A percentile compares a stretch with the other conserved stretches of the same genome.
phyloP scores from a whole-genome alignment of 768 basidiomycete genomes.

The Tricholoma sp. region DNA sequence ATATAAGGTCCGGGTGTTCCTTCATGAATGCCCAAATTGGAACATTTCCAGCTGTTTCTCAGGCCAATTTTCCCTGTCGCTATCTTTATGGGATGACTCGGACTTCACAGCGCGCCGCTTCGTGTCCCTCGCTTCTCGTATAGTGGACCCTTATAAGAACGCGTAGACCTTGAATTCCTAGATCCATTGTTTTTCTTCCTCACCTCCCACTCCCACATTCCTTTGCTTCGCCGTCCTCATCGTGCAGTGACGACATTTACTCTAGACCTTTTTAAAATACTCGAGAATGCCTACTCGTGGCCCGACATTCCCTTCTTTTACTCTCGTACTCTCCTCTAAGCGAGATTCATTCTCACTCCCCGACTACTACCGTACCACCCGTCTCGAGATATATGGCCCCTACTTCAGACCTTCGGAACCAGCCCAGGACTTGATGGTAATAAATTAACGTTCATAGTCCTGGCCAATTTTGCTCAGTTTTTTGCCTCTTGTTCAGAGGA shows the following conservation, averaged over 20 bases:
- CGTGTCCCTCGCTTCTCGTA: background rate
- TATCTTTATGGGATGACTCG: background rate
- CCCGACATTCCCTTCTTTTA: constrained; percentile 1
- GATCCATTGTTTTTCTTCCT: background rate
- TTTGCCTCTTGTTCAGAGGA: background rate
- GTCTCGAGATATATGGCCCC: background rate
- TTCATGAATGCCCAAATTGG: background rate
- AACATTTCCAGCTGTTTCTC: background rate
- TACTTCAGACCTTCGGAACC: background rate
- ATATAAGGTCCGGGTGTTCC: background rate
- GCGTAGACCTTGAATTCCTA: background rate
- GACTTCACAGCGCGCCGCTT: background rate
- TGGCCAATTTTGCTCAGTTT: background rate
- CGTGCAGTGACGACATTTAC: background rate
- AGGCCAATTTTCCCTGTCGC: background rate
- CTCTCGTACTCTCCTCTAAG: background rate
- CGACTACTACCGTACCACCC: constrained; percentile 1
- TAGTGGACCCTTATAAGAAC: background rate
- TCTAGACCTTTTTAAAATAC: background rate
- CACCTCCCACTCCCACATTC: background rate
- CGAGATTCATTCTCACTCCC: constrained; percentile 1
- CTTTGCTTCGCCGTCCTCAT: background rate
- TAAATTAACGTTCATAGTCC: background rate
- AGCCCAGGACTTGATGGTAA: background rate
- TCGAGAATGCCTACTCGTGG: background rate